Base-by-base conservation (phyloP, 805 yeast species). In the Kazachstania bromeliacearum region DNA sequence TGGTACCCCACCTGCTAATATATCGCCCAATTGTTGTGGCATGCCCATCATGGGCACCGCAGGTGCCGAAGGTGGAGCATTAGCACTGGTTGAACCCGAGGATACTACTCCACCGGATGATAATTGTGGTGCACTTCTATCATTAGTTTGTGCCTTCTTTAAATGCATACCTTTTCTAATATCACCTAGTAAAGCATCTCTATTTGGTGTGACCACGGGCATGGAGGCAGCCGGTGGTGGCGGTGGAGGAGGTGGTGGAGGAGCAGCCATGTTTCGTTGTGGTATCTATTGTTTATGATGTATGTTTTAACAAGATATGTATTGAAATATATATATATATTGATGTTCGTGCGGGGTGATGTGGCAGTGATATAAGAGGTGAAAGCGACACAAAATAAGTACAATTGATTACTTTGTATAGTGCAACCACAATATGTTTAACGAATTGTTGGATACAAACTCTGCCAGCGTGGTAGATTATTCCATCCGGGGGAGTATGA, bases 1-100 rank as follows among this genome's bases (percentile, higher is more conserved):
- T 6, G 94, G 92, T 58, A 84, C 68, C 1, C 94, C 94, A 5
- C 80, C 84, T 3, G 92, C 85, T 16, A 57, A 38, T 14, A 56
- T 50, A 37, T 53, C 60, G 29, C 58, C 59, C 28, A 55, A 33
- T 38, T 57, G 60, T 9, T 62, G 63, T 3, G 55, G 59, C 34
- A 47, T 28, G 7, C 53, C 52, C 33, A 48, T 30, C 24, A 53
- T 46, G 2, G 63, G 62, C 7, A 55, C 45, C 0, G 55, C 40
- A 9, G 63, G 58, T 4, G 43, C 36, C 5, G 36, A 15, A 10
- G 39, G 6, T 7, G 51, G 37, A 8, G 55, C 40, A 12, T 63
- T 41, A 12, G 60, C 46, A 7, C 55, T 37, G 4, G 44, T 19
- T 6, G 38, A 9, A 9, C 40, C 40, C 4, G 39, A 26, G n/a